Base-by-base conservation (phyloP, 163 green algal species). In the Smithsoniella earleae region DNA sequence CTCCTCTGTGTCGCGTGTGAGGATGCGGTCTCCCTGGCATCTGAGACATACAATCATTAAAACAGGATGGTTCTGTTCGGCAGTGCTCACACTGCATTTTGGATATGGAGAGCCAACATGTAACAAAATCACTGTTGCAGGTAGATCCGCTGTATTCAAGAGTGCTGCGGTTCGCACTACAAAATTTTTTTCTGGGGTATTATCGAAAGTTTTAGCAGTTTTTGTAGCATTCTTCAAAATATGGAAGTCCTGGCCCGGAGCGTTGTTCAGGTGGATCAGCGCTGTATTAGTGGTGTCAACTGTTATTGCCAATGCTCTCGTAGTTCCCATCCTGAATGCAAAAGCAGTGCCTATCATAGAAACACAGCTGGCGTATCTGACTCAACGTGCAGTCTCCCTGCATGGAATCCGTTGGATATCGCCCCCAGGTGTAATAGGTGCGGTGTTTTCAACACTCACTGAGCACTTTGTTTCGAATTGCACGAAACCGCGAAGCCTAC, bases 211-310 rank as follows among this genome's bases (percentile, higher is more conserved):
- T 34, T 22, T 5, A 3, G 58, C 58, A 18, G 40, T 69, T 34
- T 69, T 69, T 34, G 58, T 31, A 5, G 25, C 58, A 5, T 45
- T 69, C 20, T 34, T 45, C 20, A n/a, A 30, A 5, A 69, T 69
- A 30, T 69, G 58, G 58, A 69, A 33, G 58, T 69, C 58, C 5
- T 69, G 58, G 58, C 58, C 58, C 20, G 58, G 58, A 18, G 34
- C 25, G 58, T 31, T 69, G 6, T 31, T 69, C 5, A 30, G 58
- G 0, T 40, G 31, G 27, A 5, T 40, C 1, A 33, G 30, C n/a
- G 58, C 25, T 8, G 25, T 31, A 30, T 18, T 34, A 30, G 58
- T 69, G 20, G 27, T 69, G 6, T 69, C 58, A 30, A 69, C 58
- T 4, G 34, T 69, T 4, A 16, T 34, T 6, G 58, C 58, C 4